phyloP scores from a whole-genome alignment of 495 filamentous ascomycete species.

The Podospora appendiculata region DNA sequence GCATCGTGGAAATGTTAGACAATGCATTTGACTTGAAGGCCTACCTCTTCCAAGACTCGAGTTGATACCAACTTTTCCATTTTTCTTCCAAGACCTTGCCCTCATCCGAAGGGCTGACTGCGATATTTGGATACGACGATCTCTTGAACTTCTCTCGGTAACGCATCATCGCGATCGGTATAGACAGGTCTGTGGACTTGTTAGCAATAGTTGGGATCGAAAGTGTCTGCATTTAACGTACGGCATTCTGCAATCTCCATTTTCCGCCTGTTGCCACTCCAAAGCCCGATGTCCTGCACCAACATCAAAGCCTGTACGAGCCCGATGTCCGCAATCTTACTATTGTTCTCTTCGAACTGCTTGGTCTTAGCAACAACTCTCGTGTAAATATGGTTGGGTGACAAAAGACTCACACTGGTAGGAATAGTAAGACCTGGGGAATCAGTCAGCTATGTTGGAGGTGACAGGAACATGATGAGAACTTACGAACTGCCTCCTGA shows the following conservation, averaged over 20 bases:
- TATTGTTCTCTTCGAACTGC: conserved; percentile 53
- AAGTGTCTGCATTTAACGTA: not conserved
- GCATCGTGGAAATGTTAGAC: not conserved
- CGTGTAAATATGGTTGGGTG: not conserved
- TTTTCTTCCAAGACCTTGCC: conserved; percentile 44
- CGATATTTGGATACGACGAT: conserved; percentile 39
- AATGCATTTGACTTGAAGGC: not conserved
- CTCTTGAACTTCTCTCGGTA: conserved; percentile 34
- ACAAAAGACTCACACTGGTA: conserved; percentile 19
- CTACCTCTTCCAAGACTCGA: conserved; percentile 47
- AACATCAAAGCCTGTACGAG: conserved; percentile 49
- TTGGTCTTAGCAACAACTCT: not conserved
- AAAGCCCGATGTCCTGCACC: conserved; percentile 51
- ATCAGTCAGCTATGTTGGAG: not conserved
- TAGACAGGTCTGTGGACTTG: conserved; percentile 14
- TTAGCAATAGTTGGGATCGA: not conserved
- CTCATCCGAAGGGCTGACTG: conserved; percentile 35
- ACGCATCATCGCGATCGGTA: conserved; percentile 36
- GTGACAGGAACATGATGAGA: no score
- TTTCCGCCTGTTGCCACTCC: conserved; percentile 60
- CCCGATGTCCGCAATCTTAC: conserved; percentile 43
- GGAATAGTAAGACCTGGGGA: conserved; percentile 31
- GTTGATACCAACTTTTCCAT: conserved; percentile 53
- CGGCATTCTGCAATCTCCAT: conserved; percentile 61
- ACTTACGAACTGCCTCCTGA: conserved; percentile 49